Evolutionary conservation across 768 basidiomycete genomes (phyloP).

Genomic region (Cantharellus anzutake): DNA sequence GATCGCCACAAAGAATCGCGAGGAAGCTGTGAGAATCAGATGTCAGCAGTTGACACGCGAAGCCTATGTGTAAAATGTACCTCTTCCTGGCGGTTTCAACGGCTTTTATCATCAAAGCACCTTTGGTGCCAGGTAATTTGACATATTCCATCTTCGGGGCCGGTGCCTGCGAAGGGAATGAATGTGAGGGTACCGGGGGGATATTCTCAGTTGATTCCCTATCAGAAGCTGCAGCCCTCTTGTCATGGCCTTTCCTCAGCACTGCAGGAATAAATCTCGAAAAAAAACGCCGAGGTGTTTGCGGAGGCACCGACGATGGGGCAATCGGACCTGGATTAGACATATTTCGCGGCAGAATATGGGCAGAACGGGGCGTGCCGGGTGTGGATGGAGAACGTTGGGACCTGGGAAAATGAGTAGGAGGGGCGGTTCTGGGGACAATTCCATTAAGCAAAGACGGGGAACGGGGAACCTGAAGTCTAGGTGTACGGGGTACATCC

Average conservation of each 20-base stretch:
- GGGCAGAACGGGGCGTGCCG: background rate
- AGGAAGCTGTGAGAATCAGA: constrained; percentile 40
- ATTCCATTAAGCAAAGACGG: background rate
- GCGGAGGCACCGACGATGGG: background rate
- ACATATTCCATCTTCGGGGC: constrained; percentile 82
- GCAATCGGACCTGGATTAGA: background rate
- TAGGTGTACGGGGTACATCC: background rate
- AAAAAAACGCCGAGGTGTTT: constrained; percentile 1
- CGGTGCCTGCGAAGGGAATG: constrained; percentile 22
- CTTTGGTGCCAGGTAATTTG: constrained; percentile 82
- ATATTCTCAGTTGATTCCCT: background rate
- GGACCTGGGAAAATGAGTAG: background rate
- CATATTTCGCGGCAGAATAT: background rate
- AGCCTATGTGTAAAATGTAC: constrained; percentile 17
- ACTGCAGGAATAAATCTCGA: constrained; percentile 3
- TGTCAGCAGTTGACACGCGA: background rate
- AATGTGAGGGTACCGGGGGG: background rate
- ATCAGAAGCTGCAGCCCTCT: background rate
- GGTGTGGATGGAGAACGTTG: constrained; percentile 3
- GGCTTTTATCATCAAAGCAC: constrained; percentile 63
- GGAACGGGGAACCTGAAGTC: background rate
- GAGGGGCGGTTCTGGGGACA: background rate
- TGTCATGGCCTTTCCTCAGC: background rate
- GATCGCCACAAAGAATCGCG: constrained; percentile 82
- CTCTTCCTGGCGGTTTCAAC: constrained; percentile 85